Conservation (phyloP, 108 stramenopile species). For the Conticribra weissflogii region DNA sequence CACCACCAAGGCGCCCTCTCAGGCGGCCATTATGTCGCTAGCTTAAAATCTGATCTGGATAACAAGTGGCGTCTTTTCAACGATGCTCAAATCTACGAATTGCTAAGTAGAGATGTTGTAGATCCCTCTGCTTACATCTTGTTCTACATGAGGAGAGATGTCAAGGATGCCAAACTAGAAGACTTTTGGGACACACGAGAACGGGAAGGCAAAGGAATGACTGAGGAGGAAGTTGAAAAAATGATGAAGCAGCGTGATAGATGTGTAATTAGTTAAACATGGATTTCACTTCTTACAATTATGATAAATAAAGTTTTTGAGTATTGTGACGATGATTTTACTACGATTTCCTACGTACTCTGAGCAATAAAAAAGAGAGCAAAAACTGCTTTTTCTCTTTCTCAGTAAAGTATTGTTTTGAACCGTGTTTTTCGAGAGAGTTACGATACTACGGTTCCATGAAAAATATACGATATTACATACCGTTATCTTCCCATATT, state of each 20-base stretch:
- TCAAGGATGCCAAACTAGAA: conserved; percentile 70
- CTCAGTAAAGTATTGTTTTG: too few relatives aligned
- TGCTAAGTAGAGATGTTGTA: conserved; percentile 82
- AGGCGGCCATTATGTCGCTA: conserved; percentile 90
- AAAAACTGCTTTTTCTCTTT: too few relatives aligned
- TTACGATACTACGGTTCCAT: too few relatives aligned
- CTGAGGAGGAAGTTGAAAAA: conserved; percentile 86
- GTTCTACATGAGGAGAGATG: conserved; percentile 89
- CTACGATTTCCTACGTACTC: too few relatives aligned
- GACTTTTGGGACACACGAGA: conserved; percentile 85
- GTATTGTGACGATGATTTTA: too few relatives aligned
- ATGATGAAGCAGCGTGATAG: conserved; percentile 72
- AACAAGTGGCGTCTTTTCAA: conserved; percentile 92
- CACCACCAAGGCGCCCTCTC: conserved; percentile 91
- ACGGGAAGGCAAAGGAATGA: conserved; percentile 73
- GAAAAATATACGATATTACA: too few relatives aligned
- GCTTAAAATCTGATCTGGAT: conserved; percentile 83
- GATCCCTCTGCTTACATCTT: conserved; percentile 91
- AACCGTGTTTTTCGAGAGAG: too few relatives aligned
- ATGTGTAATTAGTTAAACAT: conserved; percentile 65
- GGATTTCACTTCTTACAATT: too few relatives aligned
- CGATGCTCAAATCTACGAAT: conserved; percentile 86
- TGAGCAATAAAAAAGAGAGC: too few relatives aligned
- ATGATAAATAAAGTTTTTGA: too few relatives aligned
- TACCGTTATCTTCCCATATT: too few relatives aligned